Evolutionary conservation across 805 yeast species (phyloP), one percentile per base, ranked within the genome.

Genomic region (Vanderwaltozyma yarrowii): DNA sequence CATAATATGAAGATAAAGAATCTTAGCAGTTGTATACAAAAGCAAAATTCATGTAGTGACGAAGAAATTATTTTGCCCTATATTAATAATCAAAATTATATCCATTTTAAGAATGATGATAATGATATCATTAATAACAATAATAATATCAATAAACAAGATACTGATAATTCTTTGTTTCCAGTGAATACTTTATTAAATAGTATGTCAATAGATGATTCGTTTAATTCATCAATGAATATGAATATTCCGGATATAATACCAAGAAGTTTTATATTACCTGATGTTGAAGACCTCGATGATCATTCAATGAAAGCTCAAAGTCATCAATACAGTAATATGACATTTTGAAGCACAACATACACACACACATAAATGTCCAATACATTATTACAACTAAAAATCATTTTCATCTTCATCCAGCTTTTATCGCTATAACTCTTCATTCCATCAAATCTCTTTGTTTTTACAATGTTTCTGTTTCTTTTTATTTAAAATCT

Each of bases 171-270:
- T n/a, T 12, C 23, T 10, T 13, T 20, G 9, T 15, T 27, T 12
- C 32, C 39, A 13, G 39, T 32, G 2, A 37, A 46, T 36, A 42
- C 40, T 39, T 30, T 48, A 26, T 32, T 46, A 40, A 47, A 46
- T 39, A 46, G 45, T 29, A 46, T 49, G 49, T 49, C 51, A 3
- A 45, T 49, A 21, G 53, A 45, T 36, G 51, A 49, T 36, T 42
- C 50, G 37, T 38, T 44, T 37, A 43, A 40, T 35, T 28, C 34
- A 35, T 23, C 35, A 23, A 13, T 32, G 5, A 33, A 18, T 23
- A 20, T 19, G 16, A 16, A 33, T 25, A 36, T 40, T 28, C 42
- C 40, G 30, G 44, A 43, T 24, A 40, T 40, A 29, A 42, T 48
- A 39, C 53, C 53, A 35, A 44, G 53, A 45, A 47, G 48, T 37